Percentiles rank a stretch among this genome's conserved stretches.
phyloP scores from a whole-genome alignment of 83 land plant genomes.

The Picea abies region DNA sequence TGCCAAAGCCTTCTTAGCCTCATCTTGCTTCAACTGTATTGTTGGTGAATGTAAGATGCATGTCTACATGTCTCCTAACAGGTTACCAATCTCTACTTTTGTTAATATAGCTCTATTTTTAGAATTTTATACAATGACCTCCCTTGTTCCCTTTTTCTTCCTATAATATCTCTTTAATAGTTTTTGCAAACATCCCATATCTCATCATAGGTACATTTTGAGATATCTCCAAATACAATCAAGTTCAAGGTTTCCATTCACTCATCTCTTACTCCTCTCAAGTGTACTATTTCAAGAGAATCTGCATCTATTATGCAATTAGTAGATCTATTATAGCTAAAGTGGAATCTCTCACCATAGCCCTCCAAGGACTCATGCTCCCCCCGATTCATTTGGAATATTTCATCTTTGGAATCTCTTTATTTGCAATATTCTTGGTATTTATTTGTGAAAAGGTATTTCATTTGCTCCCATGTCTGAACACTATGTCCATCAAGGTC shows the following conservation, averaged over 20 bases:
- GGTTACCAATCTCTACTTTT: not conserved
- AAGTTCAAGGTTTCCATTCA: not conserved
- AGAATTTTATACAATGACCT: too few species aligned
- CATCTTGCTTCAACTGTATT: too few species aligned
- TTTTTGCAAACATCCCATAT: not conserved
- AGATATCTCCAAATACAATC: not conserved
- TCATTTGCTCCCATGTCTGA: too few species aligned
- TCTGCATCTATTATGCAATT: not conserved
- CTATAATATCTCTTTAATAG: not conserved
- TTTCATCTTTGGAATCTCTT: not conserved
- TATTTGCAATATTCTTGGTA: not conserved
- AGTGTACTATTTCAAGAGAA: not conserved
- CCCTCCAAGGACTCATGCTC: not conserved
- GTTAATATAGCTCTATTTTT: too few species aligned
- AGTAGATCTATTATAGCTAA: not conserved
- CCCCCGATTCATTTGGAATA: not conserved
- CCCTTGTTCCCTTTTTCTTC: not conserved
- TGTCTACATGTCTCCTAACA: not conserved
- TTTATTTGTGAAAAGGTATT: too few species aligned
- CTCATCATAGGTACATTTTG: not conserved
- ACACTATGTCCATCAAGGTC: too few species aligned
- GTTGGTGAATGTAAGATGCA: not conserved
- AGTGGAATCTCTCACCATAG: not conserved
- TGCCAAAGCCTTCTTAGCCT: not conserved
- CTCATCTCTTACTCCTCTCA: not conserved